Evolutionary conservation across 1,284 basidiomycete species (phyloP).

Genomic region (Takashimella koratensis): DNA sequence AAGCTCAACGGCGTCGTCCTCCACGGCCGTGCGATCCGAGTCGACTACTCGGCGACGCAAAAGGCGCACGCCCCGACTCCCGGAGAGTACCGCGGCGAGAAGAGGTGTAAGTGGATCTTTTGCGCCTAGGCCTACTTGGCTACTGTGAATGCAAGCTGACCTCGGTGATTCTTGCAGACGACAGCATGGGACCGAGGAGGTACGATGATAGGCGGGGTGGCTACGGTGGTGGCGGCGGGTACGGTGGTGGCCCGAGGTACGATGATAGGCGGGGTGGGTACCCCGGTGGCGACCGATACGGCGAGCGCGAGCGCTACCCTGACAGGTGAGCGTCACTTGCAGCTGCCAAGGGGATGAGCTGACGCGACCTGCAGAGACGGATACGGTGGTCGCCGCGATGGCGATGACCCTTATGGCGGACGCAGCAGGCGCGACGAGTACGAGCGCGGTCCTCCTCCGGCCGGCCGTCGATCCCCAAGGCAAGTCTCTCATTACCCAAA

Average conservation of each 20-base stretch:
- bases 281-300: slow-evolving; percentile 20
- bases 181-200: slow-evolving; percentile 15
- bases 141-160: no score
- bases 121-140: no score
- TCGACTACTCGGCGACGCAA: slow-evolving; percentile 93
- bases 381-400: slow-evolving; percentile 16
- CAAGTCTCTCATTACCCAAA: slow-evolving; percentile 14
- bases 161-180: slow-evolving; percentile 13
- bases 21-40: slow-evolving; percentile 91
- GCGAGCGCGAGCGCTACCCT: slow-evolving; percentile 56
- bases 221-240: slow-evolving; percentile 22
- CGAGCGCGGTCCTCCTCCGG: slow-evolving; percentile 2
- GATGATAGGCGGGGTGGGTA: slow-evolving; percentile 33
- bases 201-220: slow-evolving; percentile 49
- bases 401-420: slow-evolving; percentile 38
- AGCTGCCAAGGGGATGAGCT: no score
- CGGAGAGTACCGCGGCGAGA: slow-evolving; percentile 94
- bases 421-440: slow-evolving; percentile 32
- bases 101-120: slow-evolving; percentile 50
- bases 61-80: slow-evolving; percentile 93
- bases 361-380: slow-evolving; percentile 46
- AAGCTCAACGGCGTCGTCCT: slow-evolving; percentile 91
- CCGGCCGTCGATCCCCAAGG: slow-evolving; percentile 23
- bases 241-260: slow-evolving; percentile 41
- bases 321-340: slow-evolving; percentile 15